Evolutionary conservation across 208 protist genomes (phyloP), one percentile per base, ranked within the genome.

Genomic region (Angomonas deanei): DNA sequence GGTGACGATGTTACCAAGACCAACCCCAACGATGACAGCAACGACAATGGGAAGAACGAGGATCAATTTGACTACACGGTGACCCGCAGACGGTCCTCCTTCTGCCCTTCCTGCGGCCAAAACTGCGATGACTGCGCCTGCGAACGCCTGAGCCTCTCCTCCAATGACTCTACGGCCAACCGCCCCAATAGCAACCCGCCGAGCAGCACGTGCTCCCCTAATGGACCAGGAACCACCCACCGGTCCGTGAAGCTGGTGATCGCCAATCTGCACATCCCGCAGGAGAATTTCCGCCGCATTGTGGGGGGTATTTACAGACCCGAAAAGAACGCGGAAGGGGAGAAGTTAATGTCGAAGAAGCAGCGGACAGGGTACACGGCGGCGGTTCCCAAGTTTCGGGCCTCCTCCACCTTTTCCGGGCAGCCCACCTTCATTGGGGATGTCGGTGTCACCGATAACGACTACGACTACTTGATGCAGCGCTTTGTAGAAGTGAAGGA

Each of bases 351-450:
- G 38, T 64, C 23, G 15, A 61, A 30, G 24, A 49, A 31, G 0
- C 34, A n/a, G 23, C 17, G 31, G 32, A 38, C 21, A 21, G 28
- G 21, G 27, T 10, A 32, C 26, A 56, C 21, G 23, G 19, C 59
- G 31, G 19, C 28, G 28, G 33, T 64, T 11, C 59, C 59, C 33
- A 50, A 32, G 48, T 46, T 6, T 8, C 2, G 17, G 13, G 26
- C 11, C 33, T 48, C 21, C 52, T 42, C 19, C 68, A 72, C 24
- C 61, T 70, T 27, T 17, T 64, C 69, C 0, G 78, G 81, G 0
- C 87, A 93, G 36, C 84, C 87, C 10, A 73, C 75, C n/a, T 87
- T 93, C 62, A 74, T 63, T 24, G 74, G 75, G 3, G 80, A 83
- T 53, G 60, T 42, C n/a, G 67, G 63, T 52, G 86, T 83, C 68